A percentile compares a stretch with the other conserved stretches of the same genome.
These are phyloP conservation scores for Cyclotella choctawhatcheeana DNA, from an alignment of 108 stramenopile genomes.

Conservation along the genomic window DNA sequence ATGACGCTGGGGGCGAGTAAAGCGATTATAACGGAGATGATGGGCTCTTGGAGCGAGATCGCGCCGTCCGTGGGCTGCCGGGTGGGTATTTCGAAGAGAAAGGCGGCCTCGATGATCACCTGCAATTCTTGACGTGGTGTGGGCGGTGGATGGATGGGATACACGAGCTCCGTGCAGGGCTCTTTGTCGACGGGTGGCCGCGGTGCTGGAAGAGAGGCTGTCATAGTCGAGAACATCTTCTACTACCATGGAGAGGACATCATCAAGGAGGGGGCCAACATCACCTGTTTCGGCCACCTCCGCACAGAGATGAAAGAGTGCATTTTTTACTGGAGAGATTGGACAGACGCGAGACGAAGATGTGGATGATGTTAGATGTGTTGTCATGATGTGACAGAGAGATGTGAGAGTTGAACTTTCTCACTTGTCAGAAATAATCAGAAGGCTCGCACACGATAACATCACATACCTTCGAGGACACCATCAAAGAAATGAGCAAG, in stretches of 20 bases:
- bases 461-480: conserved; percentile 20
- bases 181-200: not conserved
- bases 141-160: not conserved
- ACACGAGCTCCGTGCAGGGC: too few relatives aligned
- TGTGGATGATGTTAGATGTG: too few relatives aligned
- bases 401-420: too few relatives aligned
- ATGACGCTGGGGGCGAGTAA: conserved; percentile 20
- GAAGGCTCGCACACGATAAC: not conserved
- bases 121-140: not conserved
- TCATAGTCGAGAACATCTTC: conserved; percentile 19
- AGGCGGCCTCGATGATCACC: not conserved
- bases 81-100: not conserved
- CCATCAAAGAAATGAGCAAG: conserved; percentile 17
- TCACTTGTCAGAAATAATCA: not conserved
- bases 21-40: conserved; percentile 34
- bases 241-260: conserved; percentile 20
- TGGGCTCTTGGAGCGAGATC: conserved; percentile 14
- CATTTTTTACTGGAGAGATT: conserved; percentile 36
- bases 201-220: not conserved
- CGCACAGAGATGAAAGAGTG: conserved; percentile 31
- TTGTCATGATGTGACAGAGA: not conserved
- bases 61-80: not conserved
- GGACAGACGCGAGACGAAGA: too few relatives aligned
- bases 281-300: conserved; percentile 17
- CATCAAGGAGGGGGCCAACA: conserved; percentile 20